Conservation (phyloP, 106 monocot species). For the Phalaenopsis aphrodite region DNA sequence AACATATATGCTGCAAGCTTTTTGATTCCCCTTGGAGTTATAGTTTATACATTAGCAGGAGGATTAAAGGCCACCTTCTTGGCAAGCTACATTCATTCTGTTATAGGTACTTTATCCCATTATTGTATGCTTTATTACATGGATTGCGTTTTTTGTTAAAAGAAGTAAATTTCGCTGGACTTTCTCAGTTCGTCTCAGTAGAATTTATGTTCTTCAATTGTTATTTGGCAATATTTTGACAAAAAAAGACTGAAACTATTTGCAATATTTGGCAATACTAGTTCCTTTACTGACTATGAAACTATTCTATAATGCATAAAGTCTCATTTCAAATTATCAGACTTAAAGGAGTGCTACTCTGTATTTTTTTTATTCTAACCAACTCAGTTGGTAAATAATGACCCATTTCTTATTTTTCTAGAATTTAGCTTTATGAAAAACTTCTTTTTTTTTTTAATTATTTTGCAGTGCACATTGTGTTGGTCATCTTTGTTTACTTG, state of each 20-base stretch:
- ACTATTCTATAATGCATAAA: too few species aligned
- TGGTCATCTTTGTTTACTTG: slow-evolving; percentile 82
- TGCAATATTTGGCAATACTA: too few species aligned
- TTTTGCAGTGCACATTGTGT: slow-evolving; percentile 68
- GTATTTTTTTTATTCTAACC: not conserved
- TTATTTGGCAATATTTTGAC: too few species aligned
- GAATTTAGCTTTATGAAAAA: not conserved
- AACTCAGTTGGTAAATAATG: not conserved
- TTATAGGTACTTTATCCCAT: slow-evolving; percentile 47
- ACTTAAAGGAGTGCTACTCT: not conserved
- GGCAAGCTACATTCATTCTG: slow-evolving; percentile 95
- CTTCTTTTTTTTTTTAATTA: not conserved
- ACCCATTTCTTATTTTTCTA: not conserved
- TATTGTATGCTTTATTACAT: not conserved
- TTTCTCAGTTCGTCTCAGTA: too few species aligned
- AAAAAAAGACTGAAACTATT: too few species aligned
- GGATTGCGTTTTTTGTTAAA: not conserved
- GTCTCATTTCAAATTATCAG: too few species aligned
- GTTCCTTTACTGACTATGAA: too few species aligned
- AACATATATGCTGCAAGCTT: slow-evolving; percentile 91
- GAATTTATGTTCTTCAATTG: too few species aligned
- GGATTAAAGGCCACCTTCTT: slow-evolving; percentile 96
- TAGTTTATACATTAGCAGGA: slow-evolving; percentile 88
- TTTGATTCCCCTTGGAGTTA: slow-evolving; percentile 86
- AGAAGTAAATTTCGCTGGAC: not conserved